A percentile compares a stretch with the other conserved stretches of the same genome.
Evolutionary conservation across 768 basidiomycete genomes (phyloP).

Genomic region (Agrocybe praecox): DNA sequence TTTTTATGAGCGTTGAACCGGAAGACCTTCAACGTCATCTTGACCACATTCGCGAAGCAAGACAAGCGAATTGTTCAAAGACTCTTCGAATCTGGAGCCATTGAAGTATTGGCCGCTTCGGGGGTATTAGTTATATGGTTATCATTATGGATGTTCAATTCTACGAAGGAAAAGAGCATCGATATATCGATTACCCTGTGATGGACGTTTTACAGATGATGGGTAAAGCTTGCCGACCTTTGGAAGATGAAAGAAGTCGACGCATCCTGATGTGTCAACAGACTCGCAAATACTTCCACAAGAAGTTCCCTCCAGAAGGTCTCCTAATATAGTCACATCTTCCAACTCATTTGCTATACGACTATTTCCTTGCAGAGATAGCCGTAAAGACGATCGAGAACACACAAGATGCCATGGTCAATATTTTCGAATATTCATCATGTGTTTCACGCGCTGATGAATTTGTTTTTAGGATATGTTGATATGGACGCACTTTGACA

Average conservation of each 20-base stretch:
- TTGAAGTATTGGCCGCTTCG: constrained; percentile 92
- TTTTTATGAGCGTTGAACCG: constrained; percentile 88
- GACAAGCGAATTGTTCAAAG: constrained; percentile 94
- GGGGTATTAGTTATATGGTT: constrained; percentile 95
- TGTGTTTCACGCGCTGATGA: constrained; percentile 1
- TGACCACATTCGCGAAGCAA: constrained; percentile 85
- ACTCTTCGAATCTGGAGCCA: constrained; percentile 91
- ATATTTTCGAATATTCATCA: constrained; percentile 13
- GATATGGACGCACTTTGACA: constrained; percentile 99
- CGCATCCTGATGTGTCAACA: constrained; percentile 98
- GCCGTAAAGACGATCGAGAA: constrained; percentile 99
- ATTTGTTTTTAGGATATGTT: constrained; percentile 72
- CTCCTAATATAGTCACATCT: constrained; percentile 96
- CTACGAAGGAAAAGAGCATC: constrained; percentile 97
- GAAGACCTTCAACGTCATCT: constrained; percentile 86
- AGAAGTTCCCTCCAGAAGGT: constrained; percentile 96
- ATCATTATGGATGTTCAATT: constrained; percentile 99
- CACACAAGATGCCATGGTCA: constrained; percentile 94
- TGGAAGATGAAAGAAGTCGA: constrained; percentile 85
- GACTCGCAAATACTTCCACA: constrained; percentile 98
- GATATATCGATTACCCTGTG: constrained; percentile 97
- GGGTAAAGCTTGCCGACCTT: constrained; percentile 94
- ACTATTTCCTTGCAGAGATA: constrained; percentile 98
- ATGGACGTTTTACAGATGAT: constrained; percentile 99
- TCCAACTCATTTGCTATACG: constrained; percentile 87